Evolutionary conservation across 1,139 yeast genomes (phyloP), one percentile per base, ranked within the genome.

Genomic region (Saccharomyces hybrid): DNA sequence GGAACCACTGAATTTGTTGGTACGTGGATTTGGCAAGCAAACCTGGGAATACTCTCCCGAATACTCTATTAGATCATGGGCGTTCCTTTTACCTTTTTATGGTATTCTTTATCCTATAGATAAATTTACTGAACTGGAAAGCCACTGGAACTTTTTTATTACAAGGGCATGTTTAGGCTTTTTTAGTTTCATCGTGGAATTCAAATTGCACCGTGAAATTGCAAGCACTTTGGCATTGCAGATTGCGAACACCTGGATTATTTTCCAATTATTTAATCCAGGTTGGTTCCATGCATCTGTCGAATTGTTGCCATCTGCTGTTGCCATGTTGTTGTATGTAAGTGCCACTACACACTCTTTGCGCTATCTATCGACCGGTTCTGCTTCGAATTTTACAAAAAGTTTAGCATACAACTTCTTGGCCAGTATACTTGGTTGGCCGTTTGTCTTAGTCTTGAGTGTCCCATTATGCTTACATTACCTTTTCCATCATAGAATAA

Each of bases 31-130:
- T 69, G 99, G 98, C 2, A 87, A 89, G 62, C 90, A 90, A 70
- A 91, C 98, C 0, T 91, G 97, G 98, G 98, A 91, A 66, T 91
- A 91, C 69, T 88, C 97, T 0, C 97, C 98, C 0, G 88, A 79
- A 54, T 89, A 81, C 66, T 90, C 96, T 19, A 89, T 91, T 53
- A 74, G 98, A 59, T 88, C 96, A 6, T 91, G 95, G 82, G 79
- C 87, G 0, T 90, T 86, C 63, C 67, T 86, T 47, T 53, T 82
- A 2, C 90, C 88, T 0, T 64, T 68, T 50, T 80, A 78, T 60
- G 71, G 75, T 19, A 14, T 78, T 2, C 54, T 77, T 6, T 70
- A 73, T 7, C 84, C 84, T 0, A 46, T 78, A 3, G 64, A 70
- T 9, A 60, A 59, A 26, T 55, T 55, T n/a, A 54, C 60, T 11